Conservation (phyloP, 352 stramenopile species). For the Pythium monospermum region DNA sequence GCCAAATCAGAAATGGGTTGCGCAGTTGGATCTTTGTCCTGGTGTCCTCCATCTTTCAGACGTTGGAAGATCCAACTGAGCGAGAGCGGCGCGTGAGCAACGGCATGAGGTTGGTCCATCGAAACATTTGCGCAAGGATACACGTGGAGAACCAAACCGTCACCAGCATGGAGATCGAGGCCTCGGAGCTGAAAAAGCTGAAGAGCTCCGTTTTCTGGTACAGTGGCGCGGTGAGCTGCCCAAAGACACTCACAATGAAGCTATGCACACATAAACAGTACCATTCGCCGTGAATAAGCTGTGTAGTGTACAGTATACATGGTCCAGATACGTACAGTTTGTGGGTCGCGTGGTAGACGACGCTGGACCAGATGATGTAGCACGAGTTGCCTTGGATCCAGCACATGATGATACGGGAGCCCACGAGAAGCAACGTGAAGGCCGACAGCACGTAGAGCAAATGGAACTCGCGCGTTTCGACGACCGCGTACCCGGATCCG, state of each 20-base stretch:
- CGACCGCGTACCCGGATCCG: conserved; percentile 73
- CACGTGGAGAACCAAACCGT: conserved; percentile 88
- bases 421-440: conserved; percentile 76
- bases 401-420: conserved; percentile 87
- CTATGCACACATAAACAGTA: conserved; percentile 21
- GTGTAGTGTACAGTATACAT: background rate
- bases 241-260: conserved; percentile 87
- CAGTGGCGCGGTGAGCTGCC: conserved; percentile 73
- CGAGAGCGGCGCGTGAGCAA: conserved; percentile 33
- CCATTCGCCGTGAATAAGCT: background rate
- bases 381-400: conserved; percentile 87
- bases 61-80: background rate
- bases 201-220: conserved; percentile 83
- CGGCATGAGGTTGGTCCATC: conserved; percentile 74
- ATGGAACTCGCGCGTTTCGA: conserved; percentile 73
- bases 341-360: conserved; percentile 82
- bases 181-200: conserved; percentile 82
- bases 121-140: conserved; percentile 86
- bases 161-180: conserved; percentile 74
- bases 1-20: conserved; percentile 4
- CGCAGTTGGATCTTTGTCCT: too few relatives aligned
- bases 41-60: too few relatives aligned
- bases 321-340: conserved; percentile 60
- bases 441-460: conserved; percentile 72
- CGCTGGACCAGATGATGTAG: conserved; percentile 87